Conservation (phyloP, 2,329 filamentous ascomycete genomes). For the Trichoderma endophyticum region DNA sequence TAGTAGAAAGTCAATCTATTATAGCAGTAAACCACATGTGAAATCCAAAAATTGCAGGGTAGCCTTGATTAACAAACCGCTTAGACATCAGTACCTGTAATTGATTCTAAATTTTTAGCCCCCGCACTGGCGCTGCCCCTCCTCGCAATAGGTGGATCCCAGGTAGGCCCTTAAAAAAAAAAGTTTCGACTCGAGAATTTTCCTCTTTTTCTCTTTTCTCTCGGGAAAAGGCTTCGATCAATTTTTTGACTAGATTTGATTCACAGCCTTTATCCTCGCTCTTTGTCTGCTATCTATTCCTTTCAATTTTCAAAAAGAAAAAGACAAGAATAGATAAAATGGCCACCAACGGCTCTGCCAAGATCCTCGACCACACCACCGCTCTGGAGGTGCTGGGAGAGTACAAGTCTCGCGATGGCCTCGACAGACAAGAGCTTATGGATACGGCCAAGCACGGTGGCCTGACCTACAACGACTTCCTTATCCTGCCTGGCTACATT, state of each 20-base stretch:
- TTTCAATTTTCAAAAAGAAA: background rate
- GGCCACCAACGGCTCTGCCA: constrained; percentile 57
- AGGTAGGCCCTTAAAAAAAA: constrained; percentile 30
- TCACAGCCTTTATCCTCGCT: constrained; percentile 43
- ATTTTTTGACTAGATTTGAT: constrained; percentile 29
- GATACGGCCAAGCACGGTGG: constrained; percentile 90
- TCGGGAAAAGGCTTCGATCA: constrained; percentile 51
- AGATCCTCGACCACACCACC: constrained; percentile 68
- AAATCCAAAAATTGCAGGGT: background rate
- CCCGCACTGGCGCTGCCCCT: constrained; percentile 6
- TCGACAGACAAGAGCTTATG: constrained; percentile 81
- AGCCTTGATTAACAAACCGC: background rate
- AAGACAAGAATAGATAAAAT: constrained; percentile 46
- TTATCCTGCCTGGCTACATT: constrained; percentile 94
- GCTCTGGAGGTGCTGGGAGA: constrained; percentile 80
- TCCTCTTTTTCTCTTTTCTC: constrained; percentile 44
- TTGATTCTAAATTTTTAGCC: background rate
- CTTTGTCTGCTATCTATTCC: constrained; percentile 28
- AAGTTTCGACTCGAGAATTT: constrained; percentile 41
- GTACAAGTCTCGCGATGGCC: constrained; percentile 78
- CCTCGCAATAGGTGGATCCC: constrained; percentile 11
- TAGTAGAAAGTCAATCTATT: background rate
- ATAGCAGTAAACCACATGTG: background rate
- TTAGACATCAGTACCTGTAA: background rate
- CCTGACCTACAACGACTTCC: constrained; percentile 98